phyloP scores from a whole-genome alignment of 2,329 filamentous ascomycete genomes.

The Orbilia blumenaviensis region DNA sequence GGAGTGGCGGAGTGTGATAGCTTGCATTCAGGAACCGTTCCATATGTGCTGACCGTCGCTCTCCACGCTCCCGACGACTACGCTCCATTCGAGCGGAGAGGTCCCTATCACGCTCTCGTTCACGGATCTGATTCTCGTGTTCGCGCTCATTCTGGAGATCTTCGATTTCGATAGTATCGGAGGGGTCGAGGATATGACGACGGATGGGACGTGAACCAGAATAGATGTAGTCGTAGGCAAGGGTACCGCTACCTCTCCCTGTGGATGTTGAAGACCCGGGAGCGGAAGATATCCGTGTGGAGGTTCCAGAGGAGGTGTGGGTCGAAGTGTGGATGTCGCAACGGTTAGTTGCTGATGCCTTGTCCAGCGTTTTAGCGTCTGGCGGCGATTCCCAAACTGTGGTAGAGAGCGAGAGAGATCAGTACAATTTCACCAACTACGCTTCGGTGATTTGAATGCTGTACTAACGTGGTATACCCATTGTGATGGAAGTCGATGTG shows the following conservation, averaged over 20 bases:
- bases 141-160: constrained; percentile 52
- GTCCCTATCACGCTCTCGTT: constrained; percentile 45
- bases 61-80: constrained; percentile 49
- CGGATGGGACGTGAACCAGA: constrained; percentile 45
- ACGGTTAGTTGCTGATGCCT: constrained; percentile 47
- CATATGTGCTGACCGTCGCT: constrained; percentile 51
- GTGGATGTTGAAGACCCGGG: constrained; percentile 30
- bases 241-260: constrained; percentile 10
- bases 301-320: constrained; percentile 47
- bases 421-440: background rate
- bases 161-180: constrained; percentile 52
- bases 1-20: constrained; percentile 49
- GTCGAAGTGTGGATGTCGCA: constrained; percentile 43
- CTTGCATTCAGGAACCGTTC: constrained; percentile 51
- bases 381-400: constrained; percentile 52
- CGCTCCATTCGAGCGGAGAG: constrained; percentile 50
- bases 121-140: constrained; percentile 51
- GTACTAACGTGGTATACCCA: constrained; percentile 52
- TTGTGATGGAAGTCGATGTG: constrained; percentile 6
- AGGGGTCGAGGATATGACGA: constrained; percentile 47
- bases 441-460: background rate
- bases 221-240: constrained; percentile 51
- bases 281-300: constrained; percentile 28
- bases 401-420: background rate
- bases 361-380: constrained; percentile 50